Conservation (phyloP, 2,329 filamentous ascomycete species). For the Mollisiaceae sp. region DNA sequence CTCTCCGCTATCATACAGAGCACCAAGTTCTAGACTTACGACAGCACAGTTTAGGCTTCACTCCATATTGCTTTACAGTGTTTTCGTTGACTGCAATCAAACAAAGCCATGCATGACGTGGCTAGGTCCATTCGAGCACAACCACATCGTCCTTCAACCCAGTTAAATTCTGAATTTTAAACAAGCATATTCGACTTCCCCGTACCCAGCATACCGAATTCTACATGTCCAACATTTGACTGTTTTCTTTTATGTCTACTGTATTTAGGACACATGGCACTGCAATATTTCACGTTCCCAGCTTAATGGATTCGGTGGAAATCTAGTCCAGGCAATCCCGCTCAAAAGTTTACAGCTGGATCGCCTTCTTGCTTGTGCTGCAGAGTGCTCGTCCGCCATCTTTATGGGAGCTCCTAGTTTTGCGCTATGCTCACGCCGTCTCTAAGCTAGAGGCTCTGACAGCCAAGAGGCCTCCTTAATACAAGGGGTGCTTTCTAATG, state of each 20-base stretch:
- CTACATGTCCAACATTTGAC: background rate
- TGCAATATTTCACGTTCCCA: background rate
- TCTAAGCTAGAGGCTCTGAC: background rate
- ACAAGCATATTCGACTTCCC: background rate
- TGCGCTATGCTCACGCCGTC: background rate
- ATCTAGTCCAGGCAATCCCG: background rate
- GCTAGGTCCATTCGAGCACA: background rate
- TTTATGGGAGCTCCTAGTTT: background rate
- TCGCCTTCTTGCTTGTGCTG: background rate
- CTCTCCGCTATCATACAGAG: too few species aligned
- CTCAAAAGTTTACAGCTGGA: background rate
- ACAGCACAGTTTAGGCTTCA: too few species aligned
- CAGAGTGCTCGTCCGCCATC: background rate
- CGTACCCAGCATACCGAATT: background rate
- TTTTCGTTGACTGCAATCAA: background rate
- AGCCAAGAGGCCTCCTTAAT: background rate
- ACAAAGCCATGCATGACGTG: background rate
- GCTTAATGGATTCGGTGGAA: background rate
- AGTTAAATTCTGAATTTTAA: background rate
- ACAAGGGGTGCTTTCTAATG: background rate
- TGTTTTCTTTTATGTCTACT: background rate
- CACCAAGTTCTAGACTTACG: too few species aligned
- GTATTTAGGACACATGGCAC: background rate
- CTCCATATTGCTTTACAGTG: background rate
- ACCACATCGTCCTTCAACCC: background rate